phyloP scores from a whole-genome alignment of 345 rosid species.

The Iberis pinnata region DNA sequence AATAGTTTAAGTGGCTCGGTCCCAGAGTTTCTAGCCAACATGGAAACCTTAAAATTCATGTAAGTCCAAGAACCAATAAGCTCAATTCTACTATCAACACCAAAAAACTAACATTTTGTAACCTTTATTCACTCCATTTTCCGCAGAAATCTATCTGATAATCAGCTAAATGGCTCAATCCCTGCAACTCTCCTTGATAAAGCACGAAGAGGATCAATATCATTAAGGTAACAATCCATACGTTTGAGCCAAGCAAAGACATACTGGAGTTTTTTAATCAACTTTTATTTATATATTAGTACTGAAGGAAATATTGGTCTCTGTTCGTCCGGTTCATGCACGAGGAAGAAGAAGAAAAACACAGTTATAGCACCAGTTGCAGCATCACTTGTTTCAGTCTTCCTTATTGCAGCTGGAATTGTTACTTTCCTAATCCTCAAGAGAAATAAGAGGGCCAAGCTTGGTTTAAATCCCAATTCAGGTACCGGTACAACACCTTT shows the following conservation, averaged over 20 bases:
- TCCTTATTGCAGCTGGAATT: constrained; percentile 21
- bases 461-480: constrained; percentile 8
- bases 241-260: too few relatives aligned
- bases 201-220: constrained; percentile 26
- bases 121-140: constrained; percentile 2
- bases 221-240: constrained; percentile 31
- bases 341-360: constrained; percentile 28
- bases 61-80: constrained; percentile 22
- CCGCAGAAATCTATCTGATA: constrained; percentile 37
- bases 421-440: constrained; percentile 15
- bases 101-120: constrained; percentile 4
- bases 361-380: constrained; percentile 15
- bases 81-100: background rate
- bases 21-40: constrained; percentile 37
- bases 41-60: constrained; percentile 34
- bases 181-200: constrained; percentile 39
- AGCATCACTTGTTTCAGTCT: constrained; percentile 22
- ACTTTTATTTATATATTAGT: constrained; percentile 32
- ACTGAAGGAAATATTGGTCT: constrained; percentile 38
- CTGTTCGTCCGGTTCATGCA: constrained; percentile 30
- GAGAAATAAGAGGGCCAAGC: constrained; percentile 23
- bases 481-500: constrained; percentile 31
- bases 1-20: constrained; percentile 44
- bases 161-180: constrained; percentile 41
- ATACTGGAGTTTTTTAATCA: too few relatives aligned